These are phyloP conservation scores for Raphanus hybrid DNA, from an alignment of 441 rosid species.

Conservation along the genomic window DNA sequence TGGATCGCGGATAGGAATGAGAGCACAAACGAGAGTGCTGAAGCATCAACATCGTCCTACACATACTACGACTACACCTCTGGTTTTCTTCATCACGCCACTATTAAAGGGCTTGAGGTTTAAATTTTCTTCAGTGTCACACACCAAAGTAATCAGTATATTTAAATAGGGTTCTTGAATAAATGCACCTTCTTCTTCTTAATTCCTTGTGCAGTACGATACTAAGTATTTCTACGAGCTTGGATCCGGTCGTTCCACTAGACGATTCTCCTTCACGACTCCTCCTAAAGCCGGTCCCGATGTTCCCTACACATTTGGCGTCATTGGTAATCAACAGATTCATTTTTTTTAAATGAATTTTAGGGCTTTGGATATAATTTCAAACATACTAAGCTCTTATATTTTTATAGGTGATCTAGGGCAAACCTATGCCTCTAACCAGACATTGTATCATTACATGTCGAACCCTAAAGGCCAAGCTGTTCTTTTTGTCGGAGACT, in stretches of 20 bases:
- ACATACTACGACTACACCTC: slow-evolving; percentile 57
- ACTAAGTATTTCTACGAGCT: slow-evolving; percentile 61
- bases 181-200: neutral
- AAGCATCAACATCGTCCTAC: slow-evolving; percentile 43
- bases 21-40: slow-evolving; percentile 23
- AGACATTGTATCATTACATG: slow-evolving; percentile 57
- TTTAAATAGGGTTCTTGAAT: too few species aligned
- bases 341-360: neutral
- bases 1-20: slow-evolving; percentile 44
- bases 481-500: slow-evolving; percentile 63
- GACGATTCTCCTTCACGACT: slow-evolving; percentile 59
- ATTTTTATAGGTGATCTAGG: slow-evolving; percentile 63
- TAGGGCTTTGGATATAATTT: neutral
- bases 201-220: slow-evolving; percentile 45
- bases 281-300: slow-evolving; percentile 75
- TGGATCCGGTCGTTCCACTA: slow-evolving; percentile 46
- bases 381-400: neutral
- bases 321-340: slow-evolving; percentile 49
- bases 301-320: slow-evolving; percentile 71
- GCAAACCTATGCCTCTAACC: slow-evolving; percentile 66
- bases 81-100: slow-evolving; percentile 67
- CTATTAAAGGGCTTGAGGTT: slow-evolving; percentile 49
- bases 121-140: neutral
- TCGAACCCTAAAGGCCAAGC: slow-evolving; percentile 58
- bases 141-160: too few species aligned